phyloP scores from a whole-genome alignment of 805 yeast genomes.

The Saturnispora saitoi region DNA sequence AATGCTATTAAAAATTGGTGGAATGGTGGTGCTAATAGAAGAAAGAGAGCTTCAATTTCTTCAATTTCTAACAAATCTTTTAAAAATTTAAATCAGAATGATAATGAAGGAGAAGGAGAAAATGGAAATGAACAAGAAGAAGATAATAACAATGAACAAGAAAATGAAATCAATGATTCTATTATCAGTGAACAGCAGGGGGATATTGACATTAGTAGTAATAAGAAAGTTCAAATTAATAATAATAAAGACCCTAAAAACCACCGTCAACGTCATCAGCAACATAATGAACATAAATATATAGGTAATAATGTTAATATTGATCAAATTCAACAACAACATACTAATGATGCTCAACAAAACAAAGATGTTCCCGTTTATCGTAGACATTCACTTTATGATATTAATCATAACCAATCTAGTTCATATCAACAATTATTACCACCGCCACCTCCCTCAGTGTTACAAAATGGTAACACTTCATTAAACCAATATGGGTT shows the following conservation, averaged over 20 bases:
- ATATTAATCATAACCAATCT: not conserved
- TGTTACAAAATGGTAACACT: not conserved
- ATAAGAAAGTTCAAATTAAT: not conserved
- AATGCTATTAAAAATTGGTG: conserved; percentile 94
- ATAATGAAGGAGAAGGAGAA: not conserved
- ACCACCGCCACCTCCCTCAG: not conserved
- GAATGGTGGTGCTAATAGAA: conserved; percentile 87
- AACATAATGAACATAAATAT: not conserved
- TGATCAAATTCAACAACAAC: not conserved
- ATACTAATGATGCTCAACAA: not conserved
- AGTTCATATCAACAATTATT: not conserved
- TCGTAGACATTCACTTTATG: not conserved
- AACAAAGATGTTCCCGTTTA: not conserved
- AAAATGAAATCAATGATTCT: not conserved
- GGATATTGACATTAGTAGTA: not conserved
- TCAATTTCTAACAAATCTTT: conserved; percentile 1
- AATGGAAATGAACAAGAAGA: not conserved
- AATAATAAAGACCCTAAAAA: conserved; percentile 12
- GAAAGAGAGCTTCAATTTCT: conserved; percentile 40
- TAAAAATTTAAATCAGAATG: not conserved
- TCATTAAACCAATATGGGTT: not conserved
- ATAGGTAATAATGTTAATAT: not conserved
- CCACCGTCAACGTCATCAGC: conserved; percentile 13
- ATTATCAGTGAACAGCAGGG: not conserved
- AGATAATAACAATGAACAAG: conserved; percentile 1